Evolutionary conservation across 225 moss, liverwort and hornwort genomes (phyloP).

Genomic region (Pseudoscleropodium purum): DNA sequence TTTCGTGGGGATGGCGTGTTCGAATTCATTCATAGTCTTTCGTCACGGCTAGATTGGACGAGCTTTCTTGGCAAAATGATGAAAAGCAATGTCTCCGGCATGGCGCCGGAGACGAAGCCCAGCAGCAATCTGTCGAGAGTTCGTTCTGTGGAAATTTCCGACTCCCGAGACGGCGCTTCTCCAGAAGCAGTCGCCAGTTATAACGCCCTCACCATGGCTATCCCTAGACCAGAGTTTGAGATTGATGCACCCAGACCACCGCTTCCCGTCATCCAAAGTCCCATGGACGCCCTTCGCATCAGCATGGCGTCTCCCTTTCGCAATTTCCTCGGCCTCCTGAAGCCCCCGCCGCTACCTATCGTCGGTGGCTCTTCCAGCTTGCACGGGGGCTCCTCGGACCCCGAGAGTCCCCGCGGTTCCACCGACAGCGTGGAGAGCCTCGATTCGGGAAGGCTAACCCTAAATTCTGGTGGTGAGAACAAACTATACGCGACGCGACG

Average conservation of each 20-base stretch:
- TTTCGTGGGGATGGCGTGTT: background rate
- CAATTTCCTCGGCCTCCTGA: slow-evolving; percentile 11
- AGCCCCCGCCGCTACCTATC: background rate
- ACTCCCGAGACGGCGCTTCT: background rate
- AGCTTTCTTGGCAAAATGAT: background rate
- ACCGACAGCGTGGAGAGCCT: background rate
- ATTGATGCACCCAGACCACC: background rate
- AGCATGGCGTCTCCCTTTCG: slow-evolving; percentile 16
- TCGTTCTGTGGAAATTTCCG: background rate
- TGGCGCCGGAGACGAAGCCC: background rate
- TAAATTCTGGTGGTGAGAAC: background rate
- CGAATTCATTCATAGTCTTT: background rate
- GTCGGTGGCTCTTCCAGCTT: background rate
- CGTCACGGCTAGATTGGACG: background rate
- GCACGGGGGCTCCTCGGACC: background rate
- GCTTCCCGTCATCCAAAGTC: background rate
- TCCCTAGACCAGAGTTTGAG: background rate
- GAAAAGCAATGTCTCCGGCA: background rate
- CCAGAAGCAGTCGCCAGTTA: background rate
- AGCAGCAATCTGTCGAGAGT: slow-evolving; percentile 1
- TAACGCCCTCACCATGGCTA: background rate
- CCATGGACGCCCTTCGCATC: slow-evolving; percentile 14
- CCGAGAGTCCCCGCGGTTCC: slow-evolving; percentile 8
- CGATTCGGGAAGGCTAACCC: background rate
- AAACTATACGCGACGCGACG: background rate